phyloP scores from a whole-genome alignment of 1,284 basidiomycete species.

The Kwoniella shivajii region DNA sequence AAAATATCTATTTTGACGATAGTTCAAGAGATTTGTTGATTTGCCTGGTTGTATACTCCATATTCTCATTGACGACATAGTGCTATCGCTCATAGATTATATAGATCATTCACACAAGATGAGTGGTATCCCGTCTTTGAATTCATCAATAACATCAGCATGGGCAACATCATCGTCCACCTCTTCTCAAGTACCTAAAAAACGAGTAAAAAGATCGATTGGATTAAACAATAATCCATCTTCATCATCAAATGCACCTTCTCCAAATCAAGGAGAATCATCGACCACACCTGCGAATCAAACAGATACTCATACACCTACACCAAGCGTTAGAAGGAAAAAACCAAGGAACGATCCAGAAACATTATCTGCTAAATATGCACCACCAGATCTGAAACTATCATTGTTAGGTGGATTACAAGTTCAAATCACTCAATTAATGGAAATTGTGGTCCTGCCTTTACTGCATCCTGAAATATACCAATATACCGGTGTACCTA shows the following conservation, averaged over 20 bases:
- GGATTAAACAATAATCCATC: conserved; percentile 16
- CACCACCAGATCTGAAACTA: conserved; percentile 57
- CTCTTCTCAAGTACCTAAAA: conserved; percentile 14
- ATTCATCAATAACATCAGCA: conserved; percentile 47
- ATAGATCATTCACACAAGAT: conserved; percentile 14
- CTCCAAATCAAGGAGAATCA: background rate
- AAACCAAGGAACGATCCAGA: conserved; percentile 23
- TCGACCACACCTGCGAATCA: conserved; percentile 2
- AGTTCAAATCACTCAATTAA: conserved; percentile 82
- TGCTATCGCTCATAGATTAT: background rate
- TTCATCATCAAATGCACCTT: conserved; percentile 3
- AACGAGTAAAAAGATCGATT: conserved; percentile 21
- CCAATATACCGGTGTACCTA: conserved; percentile 85
- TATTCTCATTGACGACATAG: too few relatives aligned
- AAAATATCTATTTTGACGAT: background rate
- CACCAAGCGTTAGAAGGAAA: conserved; percentile 19
- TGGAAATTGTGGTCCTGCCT: conserved; percentile 94
- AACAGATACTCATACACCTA: conserved; percentile 9
- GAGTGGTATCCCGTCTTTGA: conserved; percentile 35
- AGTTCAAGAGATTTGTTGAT: background rate
- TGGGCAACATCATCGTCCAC: conserved; percentile 33
- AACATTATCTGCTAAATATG: conserved; percentile 43
- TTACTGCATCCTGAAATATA: conserved; percentile 95
- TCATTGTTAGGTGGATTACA: conserved; percentile 87
- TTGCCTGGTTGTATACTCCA: too few relatives aligned